phyloP scores from a whole-genome alignment of 768 basidiomycete genomes.

The Lactifluus rugatus region DNA sequence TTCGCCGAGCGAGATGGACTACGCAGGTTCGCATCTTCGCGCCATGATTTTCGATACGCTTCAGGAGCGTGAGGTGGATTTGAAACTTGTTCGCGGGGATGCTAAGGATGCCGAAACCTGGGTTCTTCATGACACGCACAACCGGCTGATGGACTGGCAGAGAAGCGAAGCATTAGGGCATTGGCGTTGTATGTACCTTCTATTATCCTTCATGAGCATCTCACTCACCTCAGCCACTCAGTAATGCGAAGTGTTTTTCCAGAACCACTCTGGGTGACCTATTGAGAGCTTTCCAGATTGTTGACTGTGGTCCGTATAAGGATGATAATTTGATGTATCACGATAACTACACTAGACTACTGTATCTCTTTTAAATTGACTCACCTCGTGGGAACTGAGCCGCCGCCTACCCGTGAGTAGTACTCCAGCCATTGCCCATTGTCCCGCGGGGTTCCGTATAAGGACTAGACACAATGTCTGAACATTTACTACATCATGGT shows the following conservation, averaged over 20 bases:
- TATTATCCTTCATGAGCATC: background rate
- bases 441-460: background rate
- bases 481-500: slow-evolving; percentile 2
- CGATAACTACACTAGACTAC: too few species aligned
- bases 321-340: too few species aligned
- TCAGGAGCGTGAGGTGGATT: slow-evolving; percentile 19
- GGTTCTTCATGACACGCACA: slow-evolving; percentile 52
- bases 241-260: slow-evolving; percentile 77
- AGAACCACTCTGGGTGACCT: slow-evolving; percentile 69
- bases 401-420: background rate
- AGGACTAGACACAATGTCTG: slow-evolving; percentile 8
- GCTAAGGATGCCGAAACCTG: slow-evolving; percentile 36
- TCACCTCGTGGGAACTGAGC: background rate
- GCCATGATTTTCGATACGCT: slow-evolving; percentile 47
- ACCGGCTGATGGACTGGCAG: slow-evolving; percentile 60
- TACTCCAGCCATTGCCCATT: background rate
- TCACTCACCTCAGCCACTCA: slow-evolving; percentile 21
- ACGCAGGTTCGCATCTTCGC: slow-evolving; percentile 59
- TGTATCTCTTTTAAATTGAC: too few species aligned
- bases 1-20: slow-evolving; percentile 43
- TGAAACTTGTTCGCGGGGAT: slow-evolving; percentile 16
- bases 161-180: slow-evolving; percentile 53
- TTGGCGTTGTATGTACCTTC: slow-evolving; percentile 56
- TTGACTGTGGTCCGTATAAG: too few species aligned
- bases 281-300: slow-evolving; percentile 30